Conservation (phyloP, 2,329 filamentous ascomycete species). For the Stachybotrys echinatus region DNA sequence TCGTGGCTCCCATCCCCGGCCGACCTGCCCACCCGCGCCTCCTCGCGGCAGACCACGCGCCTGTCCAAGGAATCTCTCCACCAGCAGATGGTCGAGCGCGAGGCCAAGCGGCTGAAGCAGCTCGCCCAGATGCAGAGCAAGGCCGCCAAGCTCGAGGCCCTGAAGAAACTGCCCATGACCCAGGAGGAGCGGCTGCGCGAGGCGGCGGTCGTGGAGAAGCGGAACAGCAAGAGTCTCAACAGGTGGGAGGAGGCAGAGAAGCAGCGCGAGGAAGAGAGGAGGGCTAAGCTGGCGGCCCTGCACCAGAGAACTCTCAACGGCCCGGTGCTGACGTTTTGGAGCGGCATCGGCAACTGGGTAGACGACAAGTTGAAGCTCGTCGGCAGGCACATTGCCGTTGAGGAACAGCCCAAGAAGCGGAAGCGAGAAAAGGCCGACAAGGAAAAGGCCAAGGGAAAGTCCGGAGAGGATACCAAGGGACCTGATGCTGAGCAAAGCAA, state of each 20-base stretch:
- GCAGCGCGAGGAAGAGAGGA: slow-evolving; percentile 76
- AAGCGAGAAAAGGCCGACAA: slow-evolving; percentile 41
- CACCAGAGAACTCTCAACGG: slow-evolving; percentile 83
- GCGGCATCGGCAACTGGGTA: slow-evolving; percentile 78
- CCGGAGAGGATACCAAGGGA: background rate
- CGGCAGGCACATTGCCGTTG: slow-evolving; percentile 58
- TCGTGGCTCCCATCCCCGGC: slow-evolving; percentile 52
- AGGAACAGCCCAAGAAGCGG: slow-evolving; percentile 55
- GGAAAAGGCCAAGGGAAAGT: slow-evolving; percentile 16
- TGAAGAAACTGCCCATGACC: slow-evolving; percentile 76
- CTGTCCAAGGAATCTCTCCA: slow-evolving; percentile 58
- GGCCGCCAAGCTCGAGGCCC: slow-evolving; percentile 64
- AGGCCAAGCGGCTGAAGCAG: slow-evolving; percentile 65
- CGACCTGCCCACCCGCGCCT: slow-evolving; percentile 54
- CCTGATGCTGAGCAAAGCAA: background rate
- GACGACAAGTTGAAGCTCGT: slow-evolving; percentile 69
- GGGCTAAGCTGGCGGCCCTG: slow-evolving; percentile 77
- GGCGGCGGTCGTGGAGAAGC: slow-evolving; percentile 75
- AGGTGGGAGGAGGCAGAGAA: slow-evolving; percentile 93
- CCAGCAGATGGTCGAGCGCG: slow-evolving; percentile 68
- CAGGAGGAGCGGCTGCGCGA: slow-evolving; percentile 81
- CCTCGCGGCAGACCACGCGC: slow-evolving; percentile 52
- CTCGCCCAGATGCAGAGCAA: slow-evolving; percentile 62
- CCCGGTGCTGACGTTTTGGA: slow-evolving; percentile 88
- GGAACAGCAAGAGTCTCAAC: slow-evolving; percentile 85